Conservation (phyloP, 495 filamentous ascomycete genomes). For the Penicillium robsamsonii region DNA sequence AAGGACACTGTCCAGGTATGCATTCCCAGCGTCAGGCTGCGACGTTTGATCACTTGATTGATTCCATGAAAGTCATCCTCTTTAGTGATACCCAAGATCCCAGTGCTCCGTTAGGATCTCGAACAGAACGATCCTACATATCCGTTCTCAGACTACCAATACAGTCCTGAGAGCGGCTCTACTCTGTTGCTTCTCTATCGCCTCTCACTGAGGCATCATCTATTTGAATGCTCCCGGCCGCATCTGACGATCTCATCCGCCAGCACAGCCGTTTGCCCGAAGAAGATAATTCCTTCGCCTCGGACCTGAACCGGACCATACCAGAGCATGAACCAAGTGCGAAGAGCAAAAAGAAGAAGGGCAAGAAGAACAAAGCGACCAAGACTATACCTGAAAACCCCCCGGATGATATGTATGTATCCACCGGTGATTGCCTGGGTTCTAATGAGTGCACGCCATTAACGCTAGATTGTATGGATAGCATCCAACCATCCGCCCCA, state of each 20-base stretch:
- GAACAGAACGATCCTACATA: constrained; percentile 10
- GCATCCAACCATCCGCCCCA: constrained; percentile 31
- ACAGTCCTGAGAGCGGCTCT: constrained; percentile 39
- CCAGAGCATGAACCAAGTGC: constrained; percentile 44
- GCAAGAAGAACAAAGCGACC: constrained; percentile 40
- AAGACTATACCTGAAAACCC: constrained; percentile 37
- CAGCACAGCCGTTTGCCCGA: constrained; percentile 42
- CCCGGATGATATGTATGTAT: constrained; percentile 45
- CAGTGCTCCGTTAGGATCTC: constrained; percentile 8
- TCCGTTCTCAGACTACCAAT: constrained; percentile 41
- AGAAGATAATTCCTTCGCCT: constrained; percentile 34
- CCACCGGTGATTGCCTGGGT: constrained; percentile 4
- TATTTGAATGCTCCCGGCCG: constrained; percentile 50
- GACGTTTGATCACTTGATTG: background rate
- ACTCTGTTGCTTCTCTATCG: constrained; percentile 15
- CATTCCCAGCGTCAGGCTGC: background rate
- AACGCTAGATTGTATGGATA: constrained; percentile 13
- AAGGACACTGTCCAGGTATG: constrained; percentile 1
- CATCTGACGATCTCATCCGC: constrained; percentile 46
- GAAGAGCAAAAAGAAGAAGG: constrained; percentile 49
- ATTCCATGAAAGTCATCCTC: background rate
- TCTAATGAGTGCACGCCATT: constrained; percentile 9
- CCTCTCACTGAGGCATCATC: constrained; percentile 36
- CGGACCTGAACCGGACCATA: constrained; percentile 25
- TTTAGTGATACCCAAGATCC: background rate